Evolutionary conservation across 345 rosid species (phyloP), one percentile per base, ranked within the genome.

Genomic region (Arabidopsis suecica): DNA sequence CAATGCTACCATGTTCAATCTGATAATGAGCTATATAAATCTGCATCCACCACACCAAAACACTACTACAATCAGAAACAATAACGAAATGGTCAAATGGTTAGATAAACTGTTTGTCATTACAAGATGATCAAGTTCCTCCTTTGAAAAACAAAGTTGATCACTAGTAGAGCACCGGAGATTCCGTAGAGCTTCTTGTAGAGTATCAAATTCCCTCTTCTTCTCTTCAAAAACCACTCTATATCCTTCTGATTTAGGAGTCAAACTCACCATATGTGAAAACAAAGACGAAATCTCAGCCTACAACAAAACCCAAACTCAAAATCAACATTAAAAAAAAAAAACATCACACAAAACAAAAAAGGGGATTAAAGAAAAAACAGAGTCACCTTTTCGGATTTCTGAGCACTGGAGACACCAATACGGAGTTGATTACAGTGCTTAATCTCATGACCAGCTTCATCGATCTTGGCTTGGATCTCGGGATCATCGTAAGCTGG

Each of bases 71-170:
- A 55, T 77, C 44, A 45, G 61, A 28, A 28, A 28, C 32, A 28
- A n/a, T 9, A 54, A 48, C 11, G 0, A 66, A 58, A 58, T 9
- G 37, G 44, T 63, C 40, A 44, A 45, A 69, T 14, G 13, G 67
- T 16, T 38, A 34, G 20, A 55, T 16, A 55, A 37, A 69, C 16
- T 13, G 41, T 54, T 37, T 8, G 32, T 16, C 86, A 69, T 45
- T 93, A 92, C 99, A 61, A 82, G 53, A 58, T 86, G 89, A 73
- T 95, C 86, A 14, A 95, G 90, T 69, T 95, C 98, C 82, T 88
- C 89, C 79, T 85, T 94, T 7, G 97, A 82, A 61, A 96, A 89
- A 74, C 96, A 90, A 73, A 92, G 55, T 11, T 61, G 73, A 6
- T 49, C 72, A 71, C 55, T 77, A 18, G 2, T 49, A 40, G 76